Evolutionary conservation across 257 asterid species (phyloP), one percentile per base, ranked within the genome.

Genomic region (Fraxinus cuspidata): DNA sequence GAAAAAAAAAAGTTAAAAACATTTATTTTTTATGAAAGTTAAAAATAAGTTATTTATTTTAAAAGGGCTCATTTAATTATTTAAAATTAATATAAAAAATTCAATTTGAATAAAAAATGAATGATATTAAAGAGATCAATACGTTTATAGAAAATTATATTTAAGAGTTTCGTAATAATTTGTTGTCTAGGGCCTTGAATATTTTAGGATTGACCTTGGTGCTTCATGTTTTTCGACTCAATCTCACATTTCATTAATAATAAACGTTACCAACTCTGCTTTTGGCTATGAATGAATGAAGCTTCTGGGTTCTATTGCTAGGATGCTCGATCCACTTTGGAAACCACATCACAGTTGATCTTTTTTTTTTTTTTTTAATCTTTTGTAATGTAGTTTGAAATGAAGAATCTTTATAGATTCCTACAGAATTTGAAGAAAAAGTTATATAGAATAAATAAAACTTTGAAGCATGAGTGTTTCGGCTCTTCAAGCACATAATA

Each of bases 241-340:
- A 15, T 47, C 56, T 11, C 19, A 13, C 5, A 11, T 11, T 47
- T 47, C 18, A 47, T 11, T 47, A 11, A 47, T 44, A 10, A 44
- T 47, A 2, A 11, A 47, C 19, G 15, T 47, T 15, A 47, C 56
- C 56, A 47, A 15, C 56, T 47, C 19, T 47, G 56, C 56, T 47
- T 47, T 2, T 47, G n/a, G 56, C 3, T 47, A 16, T 47, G 38
- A 34, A 38, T 34, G 90, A 85, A 47, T 47, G 1, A 7, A 2
- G 44, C 44, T 38, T 38, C 13, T 38, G 44, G 13, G 12, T 8
- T 38, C n/a, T 49, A 18, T 49, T 49, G 58, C 58, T 49, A 49
- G 56, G 56, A 47, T 47, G 19, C 56, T 47, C 12, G 2, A 51
- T 51, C 60, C 60, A 16, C 60, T 18, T 51, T 51, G 60, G 2